These are phyloP conservation scores for Solanum infundibuliforme DNA, from an alignment of 257 asterid species.

Conservation along the genomic window DNA sequence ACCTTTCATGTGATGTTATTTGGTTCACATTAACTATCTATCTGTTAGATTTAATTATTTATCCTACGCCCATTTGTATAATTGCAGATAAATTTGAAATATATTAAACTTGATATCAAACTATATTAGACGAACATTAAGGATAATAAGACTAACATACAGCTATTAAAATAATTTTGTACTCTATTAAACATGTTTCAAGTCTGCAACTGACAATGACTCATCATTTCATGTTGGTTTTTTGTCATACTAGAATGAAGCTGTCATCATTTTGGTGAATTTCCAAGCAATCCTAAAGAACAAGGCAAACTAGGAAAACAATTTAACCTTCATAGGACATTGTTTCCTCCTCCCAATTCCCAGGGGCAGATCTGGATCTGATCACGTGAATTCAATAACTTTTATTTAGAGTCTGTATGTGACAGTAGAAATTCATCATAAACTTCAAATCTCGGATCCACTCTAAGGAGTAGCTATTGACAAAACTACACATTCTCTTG, in stretches of 20 bases:
- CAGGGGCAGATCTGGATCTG: background rate
- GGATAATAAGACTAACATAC: background rate
- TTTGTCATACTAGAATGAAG: background rate
- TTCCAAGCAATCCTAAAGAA: background rate
- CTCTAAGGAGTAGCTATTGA: background rate
- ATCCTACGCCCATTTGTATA: background rate
- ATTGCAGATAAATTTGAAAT: background rate
- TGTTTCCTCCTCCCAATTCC: background rate
- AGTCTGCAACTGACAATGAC: too few species aligned
- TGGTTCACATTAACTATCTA: background rate
- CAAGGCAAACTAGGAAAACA: background rate
- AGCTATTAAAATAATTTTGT: too few species aligned
- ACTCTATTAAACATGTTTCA: too few species aligned
- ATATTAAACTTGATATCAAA: background rate
- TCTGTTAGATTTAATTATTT: background rate
- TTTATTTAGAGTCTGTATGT: background rate
- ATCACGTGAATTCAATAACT: background rate
- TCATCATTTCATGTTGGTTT: background rate
- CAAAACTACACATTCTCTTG: background rate
- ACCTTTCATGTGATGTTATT: background rate
- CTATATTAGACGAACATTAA: background rate
- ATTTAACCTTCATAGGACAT: background rate
- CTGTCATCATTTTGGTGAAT: slow-evolving; percentile 1
- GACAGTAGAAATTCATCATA: background rate
- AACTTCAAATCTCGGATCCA: background rate